These are phyloP conservation scores for Acephala macrosclerotiorum DNA, from an alignment of 2,329 filamentous ascomycete genomes.

Conservation along the genomic window DNA sequence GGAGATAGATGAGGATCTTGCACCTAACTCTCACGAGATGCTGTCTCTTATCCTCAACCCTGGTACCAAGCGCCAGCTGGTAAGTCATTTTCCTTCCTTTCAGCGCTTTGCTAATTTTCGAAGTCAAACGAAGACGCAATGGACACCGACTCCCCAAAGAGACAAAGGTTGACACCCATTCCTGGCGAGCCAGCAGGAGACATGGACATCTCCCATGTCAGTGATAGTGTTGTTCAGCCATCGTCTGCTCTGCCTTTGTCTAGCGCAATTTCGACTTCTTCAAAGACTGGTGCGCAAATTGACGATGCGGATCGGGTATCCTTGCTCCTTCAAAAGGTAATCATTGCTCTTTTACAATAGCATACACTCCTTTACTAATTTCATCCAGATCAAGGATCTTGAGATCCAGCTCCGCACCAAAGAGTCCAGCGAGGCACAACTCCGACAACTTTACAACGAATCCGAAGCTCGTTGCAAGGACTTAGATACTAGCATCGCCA, in stretches of 20 bases:
- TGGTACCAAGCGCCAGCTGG: constrained; percentile 29
- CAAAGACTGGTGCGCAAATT: background rate
- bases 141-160: constrained; percentile 32
- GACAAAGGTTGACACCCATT: constrained; percentile 32
- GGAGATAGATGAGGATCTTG: background rate
- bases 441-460: constrained; percentile 51
- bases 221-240: constrained; percentile 17
- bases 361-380: background rate
- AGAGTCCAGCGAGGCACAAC: constrained; percentile 46
- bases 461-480: constrained; percentile 56
- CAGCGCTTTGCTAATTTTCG: constrained; percentile 15
- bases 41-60: background rate
- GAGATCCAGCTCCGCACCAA: constrained; percentile 39
- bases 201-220: constrained; percentile 15
- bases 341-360: no score
- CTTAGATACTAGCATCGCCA: constrained; percentile 52
- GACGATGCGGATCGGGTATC: constrained; percentile 19
- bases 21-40: constrained; percentile 1
- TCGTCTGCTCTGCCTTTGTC: constrained; percentile 2
- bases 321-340: constrained; percentile 38
- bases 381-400: background rate
- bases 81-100: constrained; percentile 21
- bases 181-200: constrained; percentile 14
- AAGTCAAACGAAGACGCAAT: constrained; percentile 24
- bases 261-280: background rate